phyloP scores from a whole-genome alignment of 2,329 filamentous ascomycete species.

The Ceratocystis smalleyi region DNA sequence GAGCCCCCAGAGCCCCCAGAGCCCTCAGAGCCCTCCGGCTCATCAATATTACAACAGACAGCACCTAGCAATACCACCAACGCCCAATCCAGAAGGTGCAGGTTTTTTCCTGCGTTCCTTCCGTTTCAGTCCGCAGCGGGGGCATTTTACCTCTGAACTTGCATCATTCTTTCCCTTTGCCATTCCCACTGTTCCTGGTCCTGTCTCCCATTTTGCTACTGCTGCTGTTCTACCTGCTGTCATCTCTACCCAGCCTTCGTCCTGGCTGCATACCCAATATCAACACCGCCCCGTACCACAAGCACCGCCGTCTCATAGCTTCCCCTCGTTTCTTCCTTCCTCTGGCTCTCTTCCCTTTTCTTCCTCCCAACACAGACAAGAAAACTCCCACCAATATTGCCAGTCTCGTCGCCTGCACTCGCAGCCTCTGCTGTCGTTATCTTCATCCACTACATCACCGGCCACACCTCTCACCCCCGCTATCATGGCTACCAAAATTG shows the following conservation, averaged over 20 bases:
- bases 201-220: not conserved
- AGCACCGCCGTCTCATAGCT: not conserved
- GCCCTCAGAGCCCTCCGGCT: not conserved
- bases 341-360: not conserved
- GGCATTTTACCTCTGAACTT: not conserved
- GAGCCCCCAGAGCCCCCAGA: not conserved
- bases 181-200: not conserved
- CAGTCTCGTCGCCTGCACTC: not conserved
- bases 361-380: not conserved
- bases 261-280: not conserved
- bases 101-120: constrained; percentile 13
- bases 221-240: not conserved
- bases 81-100: constrained; percentile 4
- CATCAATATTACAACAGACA: not conserved
- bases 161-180: not conserved
- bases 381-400: not conserved
- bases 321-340: not conserved
- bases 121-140: constrained; percentile 10
- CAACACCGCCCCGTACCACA: not conserved
- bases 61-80: not conserved
- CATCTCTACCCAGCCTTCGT: not conserved
- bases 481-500: constrained; percentile 83
- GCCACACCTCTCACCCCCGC: constrained; percentile 32
- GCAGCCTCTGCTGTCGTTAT: not conserved
- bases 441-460: not conserved